Base-by-base conservation (phyloP, 2,329 filamentous ascomycete genomes). In the Claviceps humidiphila region DNA sequence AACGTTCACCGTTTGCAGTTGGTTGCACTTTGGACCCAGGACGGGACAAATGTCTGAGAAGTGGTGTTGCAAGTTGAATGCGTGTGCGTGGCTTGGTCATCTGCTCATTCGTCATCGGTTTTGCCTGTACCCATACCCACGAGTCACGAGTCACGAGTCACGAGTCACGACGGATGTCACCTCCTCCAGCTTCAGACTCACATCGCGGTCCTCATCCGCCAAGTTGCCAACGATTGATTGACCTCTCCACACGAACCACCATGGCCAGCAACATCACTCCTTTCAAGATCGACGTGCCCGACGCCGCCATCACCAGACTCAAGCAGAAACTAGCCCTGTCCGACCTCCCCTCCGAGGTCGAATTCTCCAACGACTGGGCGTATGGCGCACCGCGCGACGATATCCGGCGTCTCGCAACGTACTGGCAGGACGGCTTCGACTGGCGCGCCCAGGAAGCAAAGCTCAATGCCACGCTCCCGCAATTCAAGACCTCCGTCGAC, bases 371-470 rank as follows among this genome's bases (percentile, higher is more conserved):
- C 22, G 60, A 63, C 49, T 65, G 61, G 60, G 51, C 55, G 24
- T 67, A 63, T 30, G 68, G 68, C 22, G 54, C 63, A 0, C 55
- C 66, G 0, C 58, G 61, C 11, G 58, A 59, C 20, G 64, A 68
- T 17, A 57, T 71, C 22, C 61, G 60, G 44, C 64, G 70, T 4
- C 60, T 73, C 16, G 63, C 61, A 1, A 53, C 58, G 2, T 61
- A 67, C 54, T 73, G 70, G 70, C 57, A 57, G 30, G 57, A 67
- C 9, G 72, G 74, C n/a, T 85, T 78, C 63, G 73, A 84, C 59
- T 87, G 82, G 82, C 73, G 79, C 8, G 68, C 70, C 24, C 70
- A 74, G 16, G 82, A 87, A 62, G 66, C 70, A 3, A 70, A 72
- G 50, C 59, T 86, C 6, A 86, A 86, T 59, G 47, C 52, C 24